Conservation (phyloP, 345 rosid species). For the Balakata baccata region DNA sequence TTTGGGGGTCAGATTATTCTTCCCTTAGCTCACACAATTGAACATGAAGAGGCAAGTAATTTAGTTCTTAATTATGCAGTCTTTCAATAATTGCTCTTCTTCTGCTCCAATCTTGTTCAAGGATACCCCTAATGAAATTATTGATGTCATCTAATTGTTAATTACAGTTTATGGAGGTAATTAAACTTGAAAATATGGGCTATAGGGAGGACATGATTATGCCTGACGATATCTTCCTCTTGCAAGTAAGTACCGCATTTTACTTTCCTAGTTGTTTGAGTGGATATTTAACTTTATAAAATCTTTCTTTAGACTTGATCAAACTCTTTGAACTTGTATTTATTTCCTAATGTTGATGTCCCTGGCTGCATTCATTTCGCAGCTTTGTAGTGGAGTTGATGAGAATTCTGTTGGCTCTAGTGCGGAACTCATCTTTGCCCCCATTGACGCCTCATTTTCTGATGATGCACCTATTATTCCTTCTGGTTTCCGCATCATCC, state of each 20-base stretch:
- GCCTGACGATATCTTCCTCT: conserved; percentile 81
- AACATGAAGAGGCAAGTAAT: conserved; percentile 84
- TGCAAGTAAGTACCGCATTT: conserved; percentile 59
- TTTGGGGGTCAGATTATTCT: conserved; percentile 94
- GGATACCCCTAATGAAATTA: background rate
- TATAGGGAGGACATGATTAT: conserved; percentile 85
- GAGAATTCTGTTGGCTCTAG: conserved; percentile 89
- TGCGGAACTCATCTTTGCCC: conserved; percentile 97
- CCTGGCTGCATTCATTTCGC: background rate
- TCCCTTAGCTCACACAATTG: conserved; percentile 91
- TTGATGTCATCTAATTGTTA: background rate
- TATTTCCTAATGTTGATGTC: background rate
- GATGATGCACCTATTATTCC: conserved; percentile 98
- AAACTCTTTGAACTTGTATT: background rate
- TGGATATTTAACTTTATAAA: background rate
- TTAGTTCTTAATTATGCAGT: background rate
- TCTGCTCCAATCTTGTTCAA: background rate
- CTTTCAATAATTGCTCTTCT: background rate
- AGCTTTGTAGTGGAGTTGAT: conserved; percentile 73
- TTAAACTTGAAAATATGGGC: conserved; percentile 82
- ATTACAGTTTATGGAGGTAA: conserved; percentile 82
- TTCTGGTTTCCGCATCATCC: conserved; percentile 97
- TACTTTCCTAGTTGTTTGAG: background rate
- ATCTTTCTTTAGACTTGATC: background rate
- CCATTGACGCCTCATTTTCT: conserved; percentile 95